A percentile compares a stretch with the other conserved stretches of the same genome.
phyloP scores from a whole-genome alignment of 495 filamentous ascomycete genomes.

The Penicillium longicatenatum region DNA sequence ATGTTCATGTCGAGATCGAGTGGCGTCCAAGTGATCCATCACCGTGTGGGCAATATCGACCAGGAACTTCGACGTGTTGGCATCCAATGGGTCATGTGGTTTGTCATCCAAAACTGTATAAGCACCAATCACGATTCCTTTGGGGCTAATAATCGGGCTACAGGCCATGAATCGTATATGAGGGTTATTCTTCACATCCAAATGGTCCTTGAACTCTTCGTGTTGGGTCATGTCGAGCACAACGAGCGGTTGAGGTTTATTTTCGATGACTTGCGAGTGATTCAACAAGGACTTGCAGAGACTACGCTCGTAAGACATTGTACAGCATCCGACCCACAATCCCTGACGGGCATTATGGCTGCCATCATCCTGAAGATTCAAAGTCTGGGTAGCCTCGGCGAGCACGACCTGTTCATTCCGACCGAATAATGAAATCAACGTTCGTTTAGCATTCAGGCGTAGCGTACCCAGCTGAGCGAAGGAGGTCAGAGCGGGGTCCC shows the following conservation, averaged over 20 bases:
- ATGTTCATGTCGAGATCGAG: conserved; percentile 12
- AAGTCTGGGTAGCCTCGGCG: conserved; percentile 59
- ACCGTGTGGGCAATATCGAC: conserved; percentile 15
- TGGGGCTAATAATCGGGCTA: conserved; percentile 24
- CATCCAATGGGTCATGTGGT: conserved; percentile 13
- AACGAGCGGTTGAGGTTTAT: conserved; percentile 14
- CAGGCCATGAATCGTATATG: conserved; percentile 51
- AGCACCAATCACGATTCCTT: conserved; percentile 15
- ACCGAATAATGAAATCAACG: conserved; percentile 60
- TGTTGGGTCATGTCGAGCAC: conserved; percentile 24
- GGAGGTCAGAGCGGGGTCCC: conserved; percentile 58
- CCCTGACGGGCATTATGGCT: conserved; percentile 32
- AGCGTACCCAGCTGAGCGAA: conserved; percentile 62
- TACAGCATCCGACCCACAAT: conserved; percentile 45
- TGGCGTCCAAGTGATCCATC: conserved; percentile 18
- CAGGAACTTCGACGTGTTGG: conserved; percentile 2
- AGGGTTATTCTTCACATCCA: conserved; percentile 42
- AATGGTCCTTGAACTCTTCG: conserved; percentile 27
- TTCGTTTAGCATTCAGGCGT: conserved; percentile 51
- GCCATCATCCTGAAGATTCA: conserved; percentile 44
- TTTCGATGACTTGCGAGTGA: conserved; percentile 10
- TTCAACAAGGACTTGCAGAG: conserved; percentile 45
- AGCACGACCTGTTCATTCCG: conserved; percentile 55
- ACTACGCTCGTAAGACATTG: conserved; percentile 35
- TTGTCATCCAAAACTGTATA: conserved; percentile 20